Evolutionary conservation across 2,329 filamentous ascomycete species (phyloP).

Genomic region (Aspergillus neotritici): DNA sequence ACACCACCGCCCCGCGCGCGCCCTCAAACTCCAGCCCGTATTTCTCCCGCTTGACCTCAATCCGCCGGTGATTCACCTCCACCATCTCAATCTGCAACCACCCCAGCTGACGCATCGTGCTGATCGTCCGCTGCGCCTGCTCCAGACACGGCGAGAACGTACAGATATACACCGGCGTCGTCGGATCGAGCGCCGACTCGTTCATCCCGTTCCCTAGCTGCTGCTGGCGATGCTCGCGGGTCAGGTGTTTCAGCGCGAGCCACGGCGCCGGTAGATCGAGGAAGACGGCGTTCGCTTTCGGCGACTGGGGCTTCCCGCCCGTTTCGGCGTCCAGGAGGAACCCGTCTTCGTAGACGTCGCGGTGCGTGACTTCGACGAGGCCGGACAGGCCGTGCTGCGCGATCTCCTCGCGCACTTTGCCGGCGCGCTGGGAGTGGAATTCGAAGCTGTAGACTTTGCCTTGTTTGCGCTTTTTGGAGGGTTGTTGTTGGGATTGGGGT

Average conservation of each 20-base stretch:
- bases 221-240: conserved; percentile 19
- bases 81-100: conserved; percentile 95
- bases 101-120: conserved; percentile 69
- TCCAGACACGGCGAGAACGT: conserved; percentile 97
- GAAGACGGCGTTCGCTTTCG: conserved; percentile 44
- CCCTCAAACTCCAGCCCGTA: conserved; percentile 67
- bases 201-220: conserved; percentile 15
- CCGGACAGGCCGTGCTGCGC: conserved; percentile 39
- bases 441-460: conserved; percentile 49
- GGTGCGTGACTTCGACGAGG: conserved; percentile 43
- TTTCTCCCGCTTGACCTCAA: conserved; percentile 77
- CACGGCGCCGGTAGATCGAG: conserved; percentile 49
- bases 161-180: conserved; percentile 71
- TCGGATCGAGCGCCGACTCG: conserved; percentile 60
- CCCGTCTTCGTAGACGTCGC: conserved; percentile 47
- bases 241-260: conserved; percentile 45
- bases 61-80: conserved; percentile 71
- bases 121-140: conserved; percentile 82
- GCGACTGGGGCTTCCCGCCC: conserved; percentile 35
- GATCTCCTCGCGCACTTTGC: conserved; percentile 40
- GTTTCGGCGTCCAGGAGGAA: conserved; percentile 37
- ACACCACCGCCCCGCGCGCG: conserved; percentile 60
- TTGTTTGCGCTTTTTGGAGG: conserved; percentile 19
- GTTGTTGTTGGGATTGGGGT: neutral
- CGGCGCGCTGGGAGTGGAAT: conserved; percentile 43